Evolutionary conservation across 768 basidiomycete genomes (phyloP), one percentile per base, ranked within the genome.

Genomic region (Termitomyces sp.): DNA sequence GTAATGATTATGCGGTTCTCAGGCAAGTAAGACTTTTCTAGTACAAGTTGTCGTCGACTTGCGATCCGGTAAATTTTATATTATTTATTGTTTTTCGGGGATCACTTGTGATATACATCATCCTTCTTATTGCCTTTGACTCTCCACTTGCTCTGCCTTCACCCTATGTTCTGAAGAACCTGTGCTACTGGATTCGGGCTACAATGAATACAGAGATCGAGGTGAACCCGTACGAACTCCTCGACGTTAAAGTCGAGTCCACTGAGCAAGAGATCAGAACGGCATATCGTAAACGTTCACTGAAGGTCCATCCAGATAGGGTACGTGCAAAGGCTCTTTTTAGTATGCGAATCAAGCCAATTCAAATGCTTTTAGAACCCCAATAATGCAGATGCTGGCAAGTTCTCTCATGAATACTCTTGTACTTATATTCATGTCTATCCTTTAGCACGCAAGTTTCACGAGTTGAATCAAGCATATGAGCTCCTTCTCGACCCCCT

Each of bases 251-350:
- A 6, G 62, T 75, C 40, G 88, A 90, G 59, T 77, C 85, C 17
- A 86, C 86, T 30, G 89, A 92, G 56, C 79, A 82, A 49, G 90
- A 91, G 59, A 88, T 93, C 51, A 78, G 81, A 55, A 88, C 84
- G 2, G 89, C 90, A 0, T 93, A 92, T 61, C 79, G 90, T 40
- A 78, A 88, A 56, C 76, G 82, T 28, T 92, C 91, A 1, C 77
- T 90, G 62, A 92, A 90, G 72, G 88, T 92, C 35, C 91, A 93
- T 70, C 91, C 91, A 28, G 91, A 93, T 65, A 81, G 89, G 65
- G 90, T 90, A 60, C 58, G 81, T 77, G 41, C 17, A 32, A 10
- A 49, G 35, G 38, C 22, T 34, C 15, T n/a, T 14, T 24, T 11
- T 26, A 28, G 19, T 2, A 7, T 2, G n/a, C 22, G 17, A n/a